phyloP scores from a whole-genome alignment of 495 filamentous ascomycete species.

The Cetradonia linearis region DNA sequence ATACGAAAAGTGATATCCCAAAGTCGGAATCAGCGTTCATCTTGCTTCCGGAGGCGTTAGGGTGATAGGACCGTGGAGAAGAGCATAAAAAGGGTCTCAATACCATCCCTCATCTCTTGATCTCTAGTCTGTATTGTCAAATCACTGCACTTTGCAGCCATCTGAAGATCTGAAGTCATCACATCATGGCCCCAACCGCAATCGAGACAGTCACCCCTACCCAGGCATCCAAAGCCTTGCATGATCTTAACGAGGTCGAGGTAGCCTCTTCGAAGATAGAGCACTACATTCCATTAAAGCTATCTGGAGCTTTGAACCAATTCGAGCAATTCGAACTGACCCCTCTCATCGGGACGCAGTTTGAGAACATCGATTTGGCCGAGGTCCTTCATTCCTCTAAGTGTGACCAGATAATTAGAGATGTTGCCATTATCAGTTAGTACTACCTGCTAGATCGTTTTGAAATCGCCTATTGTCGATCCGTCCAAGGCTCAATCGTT shows the following conservation, averaged over 20 bases:
- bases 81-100: neutral
- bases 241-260: neutral
- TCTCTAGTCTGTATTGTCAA: neutral
- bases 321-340: slow-evolving; percentile 38
- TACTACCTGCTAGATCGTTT: neutral
- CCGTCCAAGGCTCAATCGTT: too few species aligned
- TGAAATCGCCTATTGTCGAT: neutral
- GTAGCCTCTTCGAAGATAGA: neutral
- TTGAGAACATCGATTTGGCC: slow-evolving; percentile 40
- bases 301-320: neutral
- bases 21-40: neutral
- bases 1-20: neutral
- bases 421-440: slow-evolving; percentile 7
- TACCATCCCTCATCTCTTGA: too few species aligned
- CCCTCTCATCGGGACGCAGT: slow-evolving; percentile 54
- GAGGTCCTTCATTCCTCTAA: slow-evolving; percentile 49
- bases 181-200: neutral
- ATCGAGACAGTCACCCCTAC: neutral
- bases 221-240: neutral
- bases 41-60: neutral
- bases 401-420: neutral
- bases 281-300: neutral
- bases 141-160: neutral
- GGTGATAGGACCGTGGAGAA: neutral
- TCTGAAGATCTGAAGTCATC: too few species aligned